Percentiles rank a stretch among this genome's conserved stretches.
Evolutionary conservation across 2,329 filamentous ascomycete genomes (phyloP).

Genomic region (Teratosphaeria viscida): DNA sequence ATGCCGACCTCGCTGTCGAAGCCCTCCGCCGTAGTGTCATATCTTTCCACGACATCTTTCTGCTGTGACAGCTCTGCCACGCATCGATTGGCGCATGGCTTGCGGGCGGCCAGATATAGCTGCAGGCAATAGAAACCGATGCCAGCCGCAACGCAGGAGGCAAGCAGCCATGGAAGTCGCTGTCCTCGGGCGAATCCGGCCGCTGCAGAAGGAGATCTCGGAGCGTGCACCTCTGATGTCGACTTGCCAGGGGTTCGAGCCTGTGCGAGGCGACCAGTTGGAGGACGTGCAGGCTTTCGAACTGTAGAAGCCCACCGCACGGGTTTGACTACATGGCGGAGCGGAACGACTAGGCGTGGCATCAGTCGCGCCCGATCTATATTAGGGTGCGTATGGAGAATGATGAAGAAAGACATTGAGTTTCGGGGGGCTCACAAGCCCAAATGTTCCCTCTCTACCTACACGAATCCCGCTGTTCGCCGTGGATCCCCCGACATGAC

Average conservation of each 20-base stretch:
- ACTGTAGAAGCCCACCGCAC: slow-evolving; percentile 2
- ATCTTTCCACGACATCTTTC: slow-evolving; percentile 35
- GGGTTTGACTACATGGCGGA: slow-evolving; percentile 3
- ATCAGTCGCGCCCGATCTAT: neutral
- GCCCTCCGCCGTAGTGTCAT: slow-evolving; percentile 34
- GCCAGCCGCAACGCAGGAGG: slow-evolving; percentile 25
- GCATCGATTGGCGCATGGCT: slow-evolving; percentile 14
- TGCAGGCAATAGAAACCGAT: slow-evolving; percentile 31
- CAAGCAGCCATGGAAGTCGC: slow-evolving; percentile 12
- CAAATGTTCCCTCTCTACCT: neutral
- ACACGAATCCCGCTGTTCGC: neutral
- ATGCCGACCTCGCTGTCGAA: slow-evolving; percentile 39
- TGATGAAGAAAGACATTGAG: neutral
- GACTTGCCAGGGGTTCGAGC: neutral
- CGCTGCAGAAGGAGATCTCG: neutral
- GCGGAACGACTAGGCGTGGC: neutral
- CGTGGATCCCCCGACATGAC: neutral
- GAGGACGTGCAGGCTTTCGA: neutral
- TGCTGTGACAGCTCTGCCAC: slow-evolving; percentile 18
- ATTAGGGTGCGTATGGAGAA: neutral
- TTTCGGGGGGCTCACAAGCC: neutral
- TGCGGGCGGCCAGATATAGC: slow-evolving; percentile 25
- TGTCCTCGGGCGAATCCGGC: neutral
- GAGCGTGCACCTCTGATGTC: neutral
- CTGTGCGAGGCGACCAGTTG: neutral